A percentile compares a stretch with the other conserved stretches of the same genome.
Evolutionary conservation across 768 basidiomycete genomes (phyloP).

Genomic region (Xerocomus brunneocitrinus): DNA sequence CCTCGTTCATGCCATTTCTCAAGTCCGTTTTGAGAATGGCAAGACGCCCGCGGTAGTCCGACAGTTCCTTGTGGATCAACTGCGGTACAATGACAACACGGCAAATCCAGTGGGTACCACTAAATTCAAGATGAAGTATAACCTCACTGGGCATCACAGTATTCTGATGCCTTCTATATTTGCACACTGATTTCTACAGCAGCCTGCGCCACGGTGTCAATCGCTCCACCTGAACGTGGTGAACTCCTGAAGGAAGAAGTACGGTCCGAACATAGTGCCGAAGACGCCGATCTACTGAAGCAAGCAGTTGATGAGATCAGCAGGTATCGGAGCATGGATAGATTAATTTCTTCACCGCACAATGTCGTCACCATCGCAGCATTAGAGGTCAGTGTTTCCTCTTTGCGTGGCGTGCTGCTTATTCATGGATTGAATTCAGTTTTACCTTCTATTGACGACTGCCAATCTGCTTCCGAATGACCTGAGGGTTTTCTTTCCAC

Average conservation of each 20-base stretch:
- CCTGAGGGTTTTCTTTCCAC: slow-evolving; percentile 73
- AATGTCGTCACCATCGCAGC: slow-evolving; percentile 91
- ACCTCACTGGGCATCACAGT: slow-evolving; percentile 43
- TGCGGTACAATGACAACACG: slow-evolving; percentile 96
- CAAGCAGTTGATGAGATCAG: slow-evolving; percentile 80
- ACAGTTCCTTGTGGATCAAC: slow-evolving; percentile 84
- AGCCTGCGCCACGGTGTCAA: slow-evolving; percentile 74
- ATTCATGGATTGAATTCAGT: slow-evolving; percentile 42
- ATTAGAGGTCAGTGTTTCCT: slow-evolving; percentile 64
- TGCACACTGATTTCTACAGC: slow-evolving; percentile 81
- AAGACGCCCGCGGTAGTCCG: slow-evolving; percentile 84
- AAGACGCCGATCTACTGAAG: slow-evolving; percentile 67
- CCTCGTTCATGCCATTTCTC: slow-evolving; percentile 77
- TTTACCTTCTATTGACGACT: slow-evolving; percentile 70
- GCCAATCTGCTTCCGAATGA: slow-evolving; percentile 78
- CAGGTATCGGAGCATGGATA: slow-evolving; percentile 91
- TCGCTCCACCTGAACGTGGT: slow-evolving; percentile 73
- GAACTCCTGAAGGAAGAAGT: slow-evolving; percentile 70
- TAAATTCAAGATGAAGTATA: background rate
- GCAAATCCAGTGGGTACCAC: slow-evolving; percentile 65
- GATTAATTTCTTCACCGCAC: slow-evolving; percentile 89
- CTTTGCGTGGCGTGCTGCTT: background rate
- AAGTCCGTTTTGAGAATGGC: slow-evolving; percentile 81
- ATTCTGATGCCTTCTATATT: slow-evolving; percentile 87
- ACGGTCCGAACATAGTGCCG: slow-evolving; percentile 58